Percentiles rank a stretch among this genome's conserved stretches.
These are phyloP conservation scores for Leishmania mexicana DNA, from an alignment of 208 protist genomes.

Conservation along the genomic window DNA sequence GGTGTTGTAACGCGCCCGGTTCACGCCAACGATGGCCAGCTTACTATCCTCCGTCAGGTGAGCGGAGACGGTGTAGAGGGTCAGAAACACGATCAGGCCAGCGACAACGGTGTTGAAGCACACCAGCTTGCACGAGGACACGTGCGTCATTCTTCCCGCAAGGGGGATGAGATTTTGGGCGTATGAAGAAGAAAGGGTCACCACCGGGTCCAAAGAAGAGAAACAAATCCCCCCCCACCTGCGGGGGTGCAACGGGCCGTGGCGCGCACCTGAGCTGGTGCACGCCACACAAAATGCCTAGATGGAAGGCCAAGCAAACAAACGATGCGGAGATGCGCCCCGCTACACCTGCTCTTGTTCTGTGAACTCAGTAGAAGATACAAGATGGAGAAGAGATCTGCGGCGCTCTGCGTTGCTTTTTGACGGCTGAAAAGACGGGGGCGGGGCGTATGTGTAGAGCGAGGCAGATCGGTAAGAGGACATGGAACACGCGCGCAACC, in stretches of 20 bases:
- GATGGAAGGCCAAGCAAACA: not conserved
- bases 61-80: constrained; percentile 19
- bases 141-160: not conserved
- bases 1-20: constrained; percentile 8
- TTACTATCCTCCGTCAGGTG: no score
- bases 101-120: constrained; percentile 83
- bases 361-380: not conserved
- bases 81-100: constrained; percentile 72
- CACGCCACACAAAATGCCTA: not conserved
- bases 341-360: not conserved
- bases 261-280: not conserved
- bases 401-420: no score
- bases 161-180: not conserved
- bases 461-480: no score
- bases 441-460: no score
- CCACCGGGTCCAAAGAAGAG: not conserved
- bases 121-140: constrained; percentile 46
- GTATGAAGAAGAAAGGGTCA: not conserved
- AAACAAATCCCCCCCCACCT: not conserved
- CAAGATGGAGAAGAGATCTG: not conserved
- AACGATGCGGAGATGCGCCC: no score
- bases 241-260: not conserved
- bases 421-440: no score
- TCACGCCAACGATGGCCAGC: no score
- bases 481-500: no score